phyloP scores from a whole-genome alignment of 2,329 filamentous ascomycete genomes.

The Botrytis fabae region DNA sequence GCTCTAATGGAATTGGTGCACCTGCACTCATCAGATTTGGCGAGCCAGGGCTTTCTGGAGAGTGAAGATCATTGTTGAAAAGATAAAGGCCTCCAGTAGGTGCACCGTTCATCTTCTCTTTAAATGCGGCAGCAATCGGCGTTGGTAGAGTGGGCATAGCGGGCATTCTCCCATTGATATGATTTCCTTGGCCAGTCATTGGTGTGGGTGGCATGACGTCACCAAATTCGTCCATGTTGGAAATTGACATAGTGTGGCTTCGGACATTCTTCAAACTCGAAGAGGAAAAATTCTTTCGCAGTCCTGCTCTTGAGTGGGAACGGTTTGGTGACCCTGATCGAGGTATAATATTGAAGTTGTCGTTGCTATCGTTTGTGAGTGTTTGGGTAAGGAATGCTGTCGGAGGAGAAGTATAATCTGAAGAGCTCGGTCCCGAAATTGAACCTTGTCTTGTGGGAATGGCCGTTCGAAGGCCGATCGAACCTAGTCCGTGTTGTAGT shows the following conservation, averaged over 20 bases:
- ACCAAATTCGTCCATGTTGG: conserved; percentile 55
- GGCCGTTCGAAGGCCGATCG: conserved; percentile 27
- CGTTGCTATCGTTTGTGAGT: conserved; percentile 38
- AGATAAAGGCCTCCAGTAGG: conserved; percentile 71
- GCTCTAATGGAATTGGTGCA: conserved; percentile 77
- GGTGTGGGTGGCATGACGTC: conserved; percentile 75
- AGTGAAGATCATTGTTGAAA: conserved; percentile 82
- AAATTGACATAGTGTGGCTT: conserved; percentile 70
- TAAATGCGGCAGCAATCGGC: conserved; percentile 63
- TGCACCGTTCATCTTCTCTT: conserved; percentile 56
- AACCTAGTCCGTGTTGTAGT: conserved; percentile 28
- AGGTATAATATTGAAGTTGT: conserved; percentile 38
- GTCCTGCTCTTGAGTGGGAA: conserved; percentile 45
- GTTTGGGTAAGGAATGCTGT: conserved; percentile 39
- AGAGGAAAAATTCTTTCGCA: conserved; percentile 70
- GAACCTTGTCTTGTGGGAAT: conserved; percentile 35
- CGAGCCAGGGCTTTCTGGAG: conserved; percentile 62
- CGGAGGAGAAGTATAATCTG: conserved; percentile 38
- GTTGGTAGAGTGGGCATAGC: conserved; percentile 66
- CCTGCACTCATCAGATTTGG: conserved; percentile 62
- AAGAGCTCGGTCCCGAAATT: conserved; percentile 36
- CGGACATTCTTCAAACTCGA: conserved; percentile 71
- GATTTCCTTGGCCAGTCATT: conserved; percentile 53
- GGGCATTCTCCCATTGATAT: conserved; percentile 50
- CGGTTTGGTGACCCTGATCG: conserved; percentile 56